A percentile compares a stretch with the other conserved stretches of the same genome.
Evolutionary conservation across 1,284 basidiomycete species (phyloP).

Genomic region (Microbotryum lychnidis-dioicae): DNA sequence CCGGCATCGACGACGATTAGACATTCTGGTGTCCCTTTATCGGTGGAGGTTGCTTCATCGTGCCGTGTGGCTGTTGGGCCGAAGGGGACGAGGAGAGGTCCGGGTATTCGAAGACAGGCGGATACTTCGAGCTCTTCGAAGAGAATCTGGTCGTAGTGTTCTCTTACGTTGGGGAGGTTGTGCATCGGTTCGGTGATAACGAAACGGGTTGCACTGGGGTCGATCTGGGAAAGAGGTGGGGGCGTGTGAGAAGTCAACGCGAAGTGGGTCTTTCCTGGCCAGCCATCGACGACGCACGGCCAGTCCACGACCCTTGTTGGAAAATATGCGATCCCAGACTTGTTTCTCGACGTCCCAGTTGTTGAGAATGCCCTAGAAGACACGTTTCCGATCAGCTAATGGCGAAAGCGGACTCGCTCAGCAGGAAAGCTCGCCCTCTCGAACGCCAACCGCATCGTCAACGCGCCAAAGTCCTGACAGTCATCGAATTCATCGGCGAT

Average conservation of each 20-base stretch:
- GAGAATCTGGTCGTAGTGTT: conserved; percentile 83
- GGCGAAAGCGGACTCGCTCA: not conserved
- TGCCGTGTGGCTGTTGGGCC: conserved; percentile 43
- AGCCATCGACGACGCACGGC: conserved; percentile 4
- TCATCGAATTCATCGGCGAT: conserved; percentile 67
- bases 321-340: conserved; percentile 79
- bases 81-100: conserved; percentile 65
- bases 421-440: conserved; percentile 57
- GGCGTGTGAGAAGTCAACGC: conserved; percentile 1
- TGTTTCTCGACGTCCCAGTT: conserved; percentile 90
- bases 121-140: conserved; percentile 94
- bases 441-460: conserved; percentile 72
- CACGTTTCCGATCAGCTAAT: not conserved
- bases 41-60: conserved; percentile 43
- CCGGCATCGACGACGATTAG: conserved; percentile 77
- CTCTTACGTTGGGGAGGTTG: conserved; percentile 81
- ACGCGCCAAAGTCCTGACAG: conserved; percentile 66
- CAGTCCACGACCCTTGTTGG: conserved; percentile 39
- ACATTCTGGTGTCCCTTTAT: conserved; percentile 55
- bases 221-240: conserved; percentile 48
- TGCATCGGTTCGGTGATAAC: conserved; percentile 89
- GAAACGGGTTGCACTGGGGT: conserved; percentile 61
- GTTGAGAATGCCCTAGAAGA: conserved; percentile 66
- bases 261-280: conserved; percentile 1
- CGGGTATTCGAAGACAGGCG: conserved; percentile 68